A percentile compares a stretch with the other conserved stretches of the same genome.
Conservation (phyloP, 2,329 filamentous ascomycete genomes). For the Nothophaeocryptopus gaeumannii region DNA sequence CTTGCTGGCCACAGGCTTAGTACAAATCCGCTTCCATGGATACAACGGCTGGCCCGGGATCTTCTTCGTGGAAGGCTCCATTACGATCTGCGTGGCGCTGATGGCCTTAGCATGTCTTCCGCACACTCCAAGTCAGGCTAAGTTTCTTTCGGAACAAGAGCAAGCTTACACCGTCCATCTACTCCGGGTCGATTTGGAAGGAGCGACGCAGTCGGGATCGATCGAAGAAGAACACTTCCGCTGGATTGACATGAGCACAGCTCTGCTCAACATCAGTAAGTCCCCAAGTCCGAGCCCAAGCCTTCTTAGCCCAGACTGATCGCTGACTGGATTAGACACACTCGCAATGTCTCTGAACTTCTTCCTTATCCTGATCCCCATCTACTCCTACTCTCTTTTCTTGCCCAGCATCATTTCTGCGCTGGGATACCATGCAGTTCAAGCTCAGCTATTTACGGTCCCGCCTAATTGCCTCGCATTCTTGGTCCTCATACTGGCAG, state of each 20-base stretch:
- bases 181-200: slow-evolving; percentile 32
- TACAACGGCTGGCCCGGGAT: slow-evolving; percentile 39
- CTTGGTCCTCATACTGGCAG: slow-evolving; percentile 22
- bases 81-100: too few species aligned
- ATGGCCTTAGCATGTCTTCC: slow-evolving; percentile 55
- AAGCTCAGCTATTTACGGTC: slow-evolving; percentile 39
- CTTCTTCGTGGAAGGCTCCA: slow-evolving; percentile 40
- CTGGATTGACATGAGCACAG: slow-evolving; percentile 31
- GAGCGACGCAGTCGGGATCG: slow-evolving; percentile 20
- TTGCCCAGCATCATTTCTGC: slow-evolving; percentile 44
- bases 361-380: slow-evolving; percentile 33
- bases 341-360: slow-evolving; percentile 32
- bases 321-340: slow-evolving; percentile 35
- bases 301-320: too few species aligned
- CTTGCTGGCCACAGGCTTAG: slow-evolving; percentile 42
- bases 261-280: not conserved
- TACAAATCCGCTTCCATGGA: slow-evolving; percentile 36
- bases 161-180: slow-evolving; percentile 28
- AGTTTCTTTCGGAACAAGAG: slow-evolving; percentile 34
- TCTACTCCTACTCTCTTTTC: slow-evolving; percentile 46
- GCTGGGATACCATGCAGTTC: slow-evolving; percentile 41
- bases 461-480: slow-evolving; percentile 37
- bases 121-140: slow-evolving; percentile 50
- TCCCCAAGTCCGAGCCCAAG: slow-evolving; percentile 34
- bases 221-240: slow-evolving; percentile 33